phyloP scores from a whole-genome alignment of 345 rosid genomes.

The Schrenkiella parvula region DNA sequence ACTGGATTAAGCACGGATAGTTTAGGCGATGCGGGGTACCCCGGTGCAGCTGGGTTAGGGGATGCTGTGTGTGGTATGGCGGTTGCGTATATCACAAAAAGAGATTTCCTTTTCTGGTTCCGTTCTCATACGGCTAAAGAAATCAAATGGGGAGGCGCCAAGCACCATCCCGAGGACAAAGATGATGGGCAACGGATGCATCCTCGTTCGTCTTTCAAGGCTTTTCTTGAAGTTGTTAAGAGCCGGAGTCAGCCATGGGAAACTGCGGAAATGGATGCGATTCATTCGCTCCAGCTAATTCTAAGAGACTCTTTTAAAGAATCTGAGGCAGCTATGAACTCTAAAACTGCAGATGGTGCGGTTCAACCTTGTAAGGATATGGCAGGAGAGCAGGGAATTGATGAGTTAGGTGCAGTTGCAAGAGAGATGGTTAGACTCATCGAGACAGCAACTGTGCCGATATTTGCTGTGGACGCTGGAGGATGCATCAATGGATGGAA shows the following conservation, averaged over 20 bases:
- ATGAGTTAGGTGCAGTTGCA: slow-evolving; percentile 88
- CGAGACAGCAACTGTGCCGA: slow-evolving; percentile 93
- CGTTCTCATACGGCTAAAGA: slow-evolving; percentile 93
- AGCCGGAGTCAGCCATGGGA: slow-evolving; percentile 93
- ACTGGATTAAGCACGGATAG: slow-evolving; percentile 94
- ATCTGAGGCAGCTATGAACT: slow-evolving; percentile 61
- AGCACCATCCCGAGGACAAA: slow-evolving; percentile 93
- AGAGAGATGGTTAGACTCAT: slow-evolving; percentile 98
- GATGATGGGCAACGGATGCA: slow-evolving; percentile 95
- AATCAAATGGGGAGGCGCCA: slow-evolving; percentile 98
- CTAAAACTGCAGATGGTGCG: slow-evolving; percentile 41
- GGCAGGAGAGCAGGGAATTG: slow-evolving; percentile 68
- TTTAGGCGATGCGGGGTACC: slow-evolving; percentile 87
- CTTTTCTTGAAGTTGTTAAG: slow-evolving; percentile 94
- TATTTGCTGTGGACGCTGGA: slow-evolving; percentile 80
- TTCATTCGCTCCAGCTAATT: slow-evolving; percentile 93
- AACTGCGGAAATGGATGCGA: slow-evolving; percentile 94
- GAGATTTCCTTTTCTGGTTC: slow-evolving; percentile 90
- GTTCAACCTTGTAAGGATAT: slow-evolving; percentile 53
- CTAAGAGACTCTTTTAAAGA: slow-evolving; percentile 81
- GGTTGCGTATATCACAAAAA: slow-evolving; percentile 79
- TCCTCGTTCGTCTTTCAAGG: slow-evolving; percentile 93
- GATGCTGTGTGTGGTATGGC: slow-evolving; percentile 98
- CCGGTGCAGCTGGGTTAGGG: slow-evolving; percentile 74
- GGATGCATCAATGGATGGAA: slow-evolving; percentile 92